Evolutionary conservation across 164 flowering plant species (phyloP).

Genomic region (Tinospora cordifolia): DNA sequence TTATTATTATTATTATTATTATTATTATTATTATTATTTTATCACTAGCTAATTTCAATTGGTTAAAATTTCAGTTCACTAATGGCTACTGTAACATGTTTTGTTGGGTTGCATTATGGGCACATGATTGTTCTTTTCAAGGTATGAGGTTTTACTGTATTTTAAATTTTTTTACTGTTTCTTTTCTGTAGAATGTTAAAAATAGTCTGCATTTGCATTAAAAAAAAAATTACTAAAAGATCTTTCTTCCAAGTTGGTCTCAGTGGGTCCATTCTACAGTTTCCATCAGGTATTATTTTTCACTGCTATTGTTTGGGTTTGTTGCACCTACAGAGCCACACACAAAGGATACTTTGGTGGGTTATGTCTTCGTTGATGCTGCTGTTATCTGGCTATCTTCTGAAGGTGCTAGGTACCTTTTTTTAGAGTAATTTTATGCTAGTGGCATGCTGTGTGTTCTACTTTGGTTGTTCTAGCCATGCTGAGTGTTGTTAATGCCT

Average conservation of each 20-base stretch:
- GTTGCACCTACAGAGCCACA: conserved; percentile 36
- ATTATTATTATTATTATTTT: no score
- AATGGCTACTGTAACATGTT: conserved; percentile 68
- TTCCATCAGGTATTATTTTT: background rate
- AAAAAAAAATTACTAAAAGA: background rate
- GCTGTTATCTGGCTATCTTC: conserved; percentile 37
- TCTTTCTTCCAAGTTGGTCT: background rate
- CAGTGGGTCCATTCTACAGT: background rate
- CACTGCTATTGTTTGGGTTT: background rate
- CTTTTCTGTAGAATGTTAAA: background rate
- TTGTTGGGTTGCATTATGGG: conserved; percentile 65
- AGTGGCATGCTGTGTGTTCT: background rate
- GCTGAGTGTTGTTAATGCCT: background rate
- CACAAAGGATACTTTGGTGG: conserved; percentile 42
- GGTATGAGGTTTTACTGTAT: conserved; percentile 29
- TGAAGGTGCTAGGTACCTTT: conserved; percentile 40
- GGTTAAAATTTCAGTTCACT: conserved; percentile 40
- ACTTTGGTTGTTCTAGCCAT: background rate
- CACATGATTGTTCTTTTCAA: conserved; percentile 52
- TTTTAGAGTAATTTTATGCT: background rate
- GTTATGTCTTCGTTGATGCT: conserved; percentile 38
- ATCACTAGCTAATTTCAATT: conserved; percentile 13
- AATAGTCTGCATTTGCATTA: background rate
- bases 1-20: no score
- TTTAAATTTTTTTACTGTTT: background rate